Conservation (phyloP, 2,329 filamentous ascomycete species). For the Phaeomoniella chlamydospora region DNA sequence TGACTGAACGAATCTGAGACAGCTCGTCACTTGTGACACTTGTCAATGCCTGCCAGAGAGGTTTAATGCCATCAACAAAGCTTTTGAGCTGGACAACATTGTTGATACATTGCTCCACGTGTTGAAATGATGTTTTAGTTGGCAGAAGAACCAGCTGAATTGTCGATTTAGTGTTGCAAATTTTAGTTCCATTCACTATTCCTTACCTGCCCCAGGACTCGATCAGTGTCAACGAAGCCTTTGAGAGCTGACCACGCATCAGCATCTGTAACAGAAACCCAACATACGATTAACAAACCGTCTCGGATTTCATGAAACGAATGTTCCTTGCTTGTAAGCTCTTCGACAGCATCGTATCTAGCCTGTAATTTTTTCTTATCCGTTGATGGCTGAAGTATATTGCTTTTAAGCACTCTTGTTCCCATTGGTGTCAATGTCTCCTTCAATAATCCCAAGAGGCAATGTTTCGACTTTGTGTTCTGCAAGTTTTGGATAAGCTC, state of each 20-base stretch:
- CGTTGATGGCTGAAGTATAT: constrained; percentile 78
- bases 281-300: constrained; percentile 28
- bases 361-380: constrained; percentile 50
- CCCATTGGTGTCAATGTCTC: constrained; percentile 83
- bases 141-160: constrained; percentile 62
- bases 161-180: not conserved
- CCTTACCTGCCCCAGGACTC: constrained; percentile 56
- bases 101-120: constrained; percentile 70
- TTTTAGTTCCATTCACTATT: too few species aligned
- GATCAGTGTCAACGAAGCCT: constrained; percentile 64
- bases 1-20: constrained; percentile 47
- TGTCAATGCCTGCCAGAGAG: constrained; percentile 53
- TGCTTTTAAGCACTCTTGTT: constrained; percentile 64
- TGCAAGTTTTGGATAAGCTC: constrained; percentile 84
- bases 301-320: constrained; percentile 67
- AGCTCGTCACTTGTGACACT: constrained; percentile 52
- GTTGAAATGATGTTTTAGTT: constrained; percentile 47
- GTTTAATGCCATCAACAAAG: constrained; percentile 55
- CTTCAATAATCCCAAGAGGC: constrained; percentile 73
- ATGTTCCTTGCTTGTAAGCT: constrained; percentile 67
- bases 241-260: constrained; percentile 47
- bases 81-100: constrained; percentile 76
- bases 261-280: constrained; percentile 1
- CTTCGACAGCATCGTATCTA: constrained; percentile 71
- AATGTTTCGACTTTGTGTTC: constrained; percentile 63